Conservation (phyloP, 192 early-diverging fungal genomes). For the Backusella circina region DNA sequence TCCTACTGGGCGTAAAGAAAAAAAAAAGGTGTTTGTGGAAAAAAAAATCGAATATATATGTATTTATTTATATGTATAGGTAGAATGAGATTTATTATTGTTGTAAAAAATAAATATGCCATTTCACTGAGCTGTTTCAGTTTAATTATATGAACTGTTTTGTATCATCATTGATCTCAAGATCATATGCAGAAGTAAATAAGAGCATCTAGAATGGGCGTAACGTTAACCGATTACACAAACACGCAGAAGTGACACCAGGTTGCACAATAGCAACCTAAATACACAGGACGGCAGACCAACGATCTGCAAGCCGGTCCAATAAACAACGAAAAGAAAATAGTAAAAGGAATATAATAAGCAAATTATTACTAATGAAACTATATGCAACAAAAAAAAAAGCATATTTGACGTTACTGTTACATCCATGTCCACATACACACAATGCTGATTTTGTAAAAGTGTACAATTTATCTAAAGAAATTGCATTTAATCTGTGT, state of each 20-base stretch:
- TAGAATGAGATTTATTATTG: not conserved
- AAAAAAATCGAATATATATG: not conserved
- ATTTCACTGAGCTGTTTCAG: not conserved
- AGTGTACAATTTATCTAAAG: not conserved
- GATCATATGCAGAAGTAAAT: not conserved
- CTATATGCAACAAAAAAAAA: not conserved
- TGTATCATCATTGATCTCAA: not conserved
- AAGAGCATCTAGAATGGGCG: not conserved
- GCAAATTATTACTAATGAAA: not conserved
- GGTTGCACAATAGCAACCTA: not conserved
- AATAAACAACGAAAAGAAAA: not conserved
- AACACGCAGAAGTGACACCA: not conserved
- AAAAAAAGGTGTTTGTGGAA: not conserved
- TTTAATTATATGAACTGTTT: not conserved
- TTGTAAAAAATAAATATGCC: not conserved
- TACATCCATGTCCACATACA: not conserved
- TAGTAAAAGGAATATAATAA: not conserved
- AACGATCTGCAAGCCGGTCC: not conserved
- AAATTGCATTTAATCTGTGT: constrained; percentile 1
- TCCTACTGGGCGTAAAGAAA: not conserved
- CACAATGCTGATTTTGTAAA: not conserved
- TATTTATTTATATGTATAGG: no score
- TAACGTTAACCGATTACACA: not conserved
- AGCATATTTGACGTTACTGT: not conserved
- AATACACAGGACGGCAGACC: not conserved